These are phyloP conservation scores for Trypanosoma conorhini DNA, from an alignment of 208 protist genomes.

Conservation along the genomic window DNA sequence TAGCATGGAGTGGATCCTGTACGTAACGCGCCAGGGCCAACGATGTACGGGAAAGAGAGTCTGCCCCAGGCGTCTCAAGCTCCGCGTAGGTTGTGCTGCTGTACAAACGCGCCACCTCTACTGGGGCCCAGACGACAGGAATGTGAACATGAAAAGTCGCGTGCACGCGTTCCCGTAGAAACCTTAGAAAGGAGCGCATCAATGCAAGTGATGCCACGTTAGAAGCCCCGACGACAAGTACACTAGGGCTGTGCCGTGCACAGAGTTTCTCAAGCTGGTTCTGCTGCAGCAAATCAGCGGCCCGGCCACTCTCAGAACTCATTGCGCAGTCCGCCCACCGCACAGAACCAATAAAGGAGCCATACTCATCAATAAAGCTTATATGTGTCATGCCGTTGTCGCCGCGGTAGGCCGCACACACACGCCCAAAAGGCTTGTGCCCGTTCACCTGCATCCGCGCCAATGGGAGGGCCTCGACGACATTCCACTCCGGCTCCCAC, in stretches of 20 bases:
- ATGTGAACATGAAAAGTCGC: constrained; percentile 41
- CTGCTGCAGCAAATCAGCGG: constrained; percentile 49
- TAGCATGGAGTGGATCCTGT: constrained; percentile 70
- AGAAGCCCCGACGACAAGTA: constrained; percentile 72
- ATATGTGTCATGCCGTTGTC: constrained; percentile 71
- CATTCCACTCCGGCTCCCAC: constrained; percentile 86
- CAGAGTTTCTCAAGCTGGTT: constrained; percentile 71
- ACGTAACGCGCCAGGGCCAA: constrained; percentile 67
- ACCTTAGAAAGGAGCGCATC: constrained; percentile 63
- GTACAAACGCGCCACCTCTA: constrained; percentile 73
- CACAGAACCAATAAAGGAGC: constrained; percentile 56
- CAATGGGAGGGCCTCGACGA: constrained; percentile 75
- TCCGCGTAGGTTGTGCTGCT: constrained; percentile 51
- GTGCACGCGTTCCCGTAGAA: constrained; percentile 59
- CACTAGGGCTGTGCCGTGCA: constrained; percentile 49
- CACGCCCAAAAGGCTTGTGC: constrained; percentile 29
- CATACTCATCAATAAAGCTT: constrained; percentile 75
- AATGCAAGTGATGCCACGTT: constrained; percentile 41
- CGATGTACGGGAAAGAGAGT: constrained; percentile 45
- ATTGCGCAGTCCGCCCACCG: constrained; percentile 75
- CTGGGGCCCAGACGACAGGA: constrained; percentile 69
- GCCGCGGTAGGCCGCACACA: constrained; percentile 76
- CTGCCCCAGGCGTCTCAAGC: constrained; percentile 42
- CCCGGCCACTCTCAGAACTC: constrained; percentile 51
- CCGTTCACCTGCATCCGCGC: not conserved